Evolutionary conservation across 2,329 filamentous ascomycete genomes (phyloP), one percentile per base, ranked within the genome.

Genomic region (Alternaria atra): DNA sequence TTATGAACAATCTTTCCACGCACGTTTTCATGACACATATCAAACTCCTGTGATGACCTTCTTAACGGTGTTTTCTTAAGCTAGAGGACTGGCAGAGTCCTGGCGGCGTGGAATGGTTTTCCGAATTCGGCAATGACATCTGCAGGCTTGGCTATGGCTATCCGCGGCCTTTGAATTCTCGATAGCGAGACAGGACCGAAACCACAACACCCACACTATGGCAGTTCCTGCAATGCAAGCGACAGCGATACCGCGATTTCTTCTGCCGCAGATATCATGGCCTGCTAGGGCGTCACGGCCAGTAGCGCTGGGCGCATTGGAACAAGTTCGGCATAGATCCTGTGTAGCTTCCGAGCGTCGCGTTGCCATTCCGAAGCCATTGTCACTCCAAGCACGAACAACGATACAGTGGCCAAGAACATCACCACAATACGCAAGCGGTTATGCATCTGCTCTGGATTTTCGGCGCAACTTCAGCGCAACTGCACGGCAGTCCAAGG

Each of bases 401-500:
- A 52, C 39, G 29, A 43, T 37, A 25, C 48, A 51, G 54, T 53
- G 50, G 57, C 63, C 51, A 52, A 63, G 55, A 34, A 53, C 46
- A 25, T 37, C 51, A 35, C 40, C 44, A 48, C 56, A 43, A 9
- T 55, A 55, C 17, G 35, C 59, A 35, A 44, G 57, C 23, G 52
- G 64, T 3, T 52, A 62, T 37, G 50, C 50, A 2, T 35, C 58
- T 17, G 51, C 53, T 7, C n/a, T 66, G 8, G 59, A 54, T 42
- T 42, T 63, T 12, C 57, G 65, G 25, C 75, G 80, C 54, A 55
- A 67, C 55, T 94, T 97, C 77, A 91, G 93, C 77, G 86, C 88
- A 35, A 90, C 92, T 1, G 77, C 87, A 2, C 73, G 80, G 37
- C 85, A 82, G 52, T 77, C 79, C 53, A 87, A 91, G 66, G 94